Base-by-base conservation (phyloP, 2,329 filamentous ascomycete genomes). In the Dactylonectria estremocensis region DNA sequence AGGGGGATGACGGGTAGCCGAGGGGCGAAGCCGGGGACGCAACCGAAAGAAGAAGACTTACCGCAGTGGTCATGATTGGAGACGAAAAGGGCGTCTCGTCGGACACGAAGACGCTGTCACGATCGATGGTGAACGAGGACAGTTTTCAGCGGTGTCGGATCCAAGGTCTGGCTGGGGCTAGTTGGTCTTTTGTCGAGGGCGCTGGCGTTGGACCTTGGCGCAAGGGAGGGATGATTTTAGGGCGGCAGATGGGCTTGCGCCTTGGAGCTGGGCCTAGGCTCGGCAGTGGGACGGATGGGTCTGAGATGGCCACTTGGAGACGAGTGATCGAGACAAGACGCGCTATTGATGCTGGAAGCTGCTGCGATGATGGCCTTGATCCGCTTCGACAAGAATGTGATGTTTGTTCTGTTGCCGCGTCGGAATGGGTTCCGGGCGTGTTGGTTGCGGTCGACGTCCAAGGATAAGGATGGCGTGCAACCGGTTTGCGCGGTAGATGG, bases 71-170 rank as follows among this genome's bases (percentile, higher is more conserved):
- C 67, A 69, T 69, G 66, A 63, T 66, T 43, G 54, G 54, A 24
- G 55, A 52, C 43, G 22, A 18, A 55, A 49, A 43, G 31, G 35
- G 49, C 52, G 56, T 50, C 55, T 64, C 37, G 54, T 65, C 52
- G 37, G 50, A 48, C 24, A 20, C 33, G 48, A 56, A 62, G 20
- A 49, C 53, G 52, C 54, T 48, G 24, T 28, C 24, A 28, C 24
- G 24, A 28, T 5, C 24, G 24, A 28, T 5, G 62, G 55, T 58
- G 50, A 49, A 58, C 63, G 56, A 59, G 62, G 60, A 66, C 64
- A 67, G 60, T 67, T 69, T 67, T 61, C 60, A 64, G 59, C 56
- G 67, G 67, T 67, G 63, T 59, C 64, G 67, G 67, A 57, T 49
- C 60, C 50, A 50, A 53, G 40, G 48, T 65, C 54, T 66, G 64